Conservation (phyloP, 2,329 filamentous ascomycete species). For the Endocalyx cinctus region DNA sequence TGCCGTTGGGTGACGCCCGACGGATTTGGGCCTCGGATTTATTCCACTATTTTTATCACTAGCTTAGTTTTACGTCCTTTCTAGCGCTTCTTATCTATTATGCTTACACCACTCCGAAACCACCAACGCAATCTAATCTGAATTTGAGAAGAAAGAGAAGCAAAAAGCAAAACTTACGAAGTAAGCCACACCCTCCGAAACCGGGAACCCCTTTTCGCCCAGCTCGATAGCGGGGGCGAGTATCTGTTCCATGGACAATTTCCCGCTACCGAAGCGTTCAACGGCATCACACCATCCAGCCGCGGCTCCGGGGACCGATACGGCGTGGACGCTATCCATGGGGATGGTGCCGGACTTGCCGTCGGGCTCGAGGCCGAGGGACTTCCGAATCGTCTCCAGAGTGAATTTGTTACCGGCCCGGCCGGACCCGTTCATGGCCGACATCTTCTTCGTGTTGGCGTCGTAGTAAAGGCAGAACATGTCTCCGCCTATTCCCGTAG, state of each 20-base stretch:
- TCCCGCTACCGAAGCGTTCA: slow-evolving; percentile 84
- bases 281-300: slow-evolving; percentile 92
- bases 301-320: slow-evolving; percentile 84
- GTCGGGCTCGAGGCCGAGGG: slow-evolving; percentile 60
- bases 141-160: too few species aligned
- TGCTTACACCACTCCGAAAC: too few species aligned
- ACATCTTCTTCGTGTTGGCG: slow-evolving; percentile 74
- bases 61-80: neutral
- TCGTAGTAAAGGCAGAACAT: slow-evolving; percentile 96
- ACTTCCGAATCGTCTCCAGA: slow-evolving; percentile 64
- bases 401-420: slow-evolving; percentile 66
- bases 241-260: slow-evolving; percentile 70
- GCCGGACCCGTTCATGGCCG: slow-evolving; percentile 90
- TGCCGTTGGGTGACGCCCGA: slow-evolving; percentile 75
- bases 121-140: too few species aligned
- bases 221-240: slow-evolving; percentile 78
- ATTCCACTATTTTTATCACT: slow-evolving; percentile 60
- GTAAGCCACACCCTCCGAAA: slow-evolving; percentile 70
- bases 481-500: slow-evolving; percentile 93
- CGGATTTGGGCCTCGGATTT: slow-evolving; percentile 59
- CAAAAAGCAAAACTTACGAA: slow-evolving; percentile 61
- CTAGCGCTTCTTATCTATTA: neutral
- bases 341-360: slow-evolving; percentile 59
- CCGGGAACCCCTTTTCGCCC: slow-evolving; percentile 84
- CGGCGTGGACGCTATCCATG: slow-evolving; percentile 69